phyloP scores from a whole-genome alignment of 2,329 filamentous ascomycete species.

The Aspergillus sp. region DNA sequence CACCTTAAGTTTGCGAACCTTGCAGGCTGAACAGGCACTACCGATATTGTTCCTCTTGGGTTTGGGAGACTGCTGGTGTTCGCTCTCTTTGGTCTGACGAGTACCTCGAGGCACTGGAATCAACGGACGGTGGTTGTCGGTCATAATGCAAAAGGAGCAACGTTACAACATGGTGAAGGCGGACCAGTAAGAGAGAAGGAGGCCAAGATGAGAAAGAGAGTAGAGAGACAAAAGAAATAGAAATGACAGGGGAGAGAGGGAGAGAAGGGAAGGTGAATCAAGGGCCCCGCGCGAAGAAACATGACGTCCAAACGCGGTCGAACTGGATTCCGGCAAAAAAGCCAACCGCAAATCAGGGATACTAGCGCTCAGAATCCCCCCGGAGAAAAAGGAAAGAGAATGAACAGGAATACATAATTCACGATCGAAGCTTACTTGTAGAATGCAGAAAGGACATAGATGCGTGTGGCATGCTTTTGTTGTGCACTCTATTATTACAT shows the following conservation, averaged over 20 bases:
- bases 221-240: neutral
- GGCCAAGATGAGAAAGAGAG: neutral
- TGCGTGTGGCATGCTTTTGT: too few relatives aligned
- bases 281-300: neutral
- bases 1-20: constrained; percentile 21
- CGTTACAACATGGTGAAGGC: neutral
- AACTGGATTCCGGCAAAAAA: too few relatives aligned
- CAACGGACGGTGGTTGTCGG: constrained; percentile 6
- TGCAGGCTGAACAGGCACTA: constrained; percentile 17
- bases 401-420: too few relatives aligned
- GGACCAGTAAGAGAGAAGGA: neutral
- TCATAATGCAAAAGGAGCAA: neutral
- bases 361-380: neutral
- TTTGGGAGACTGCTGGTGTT: neutral
- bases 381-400: neutral
- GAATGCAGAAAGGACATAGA: too few relatives aligned
- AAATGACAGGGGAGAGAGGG: neutral
- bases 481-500: too few relatives aligned
- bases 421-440: too few relatives aligned
- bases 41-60: constrained; percentile 17
- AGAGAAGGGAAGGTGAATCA: neutral
- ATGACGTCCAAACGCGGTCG: neutral
- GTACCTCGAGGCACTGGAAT: constrained; percentile 9
- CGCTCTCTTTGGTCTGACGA: constrained; percentile 7
- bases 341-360: neutral